Percentiles rank a stretch among this genome's conserved stretches.
These are phyloP conservation scores for Aureobasidium subglaciale DNA, from an alignment of 2,329 filamentous ascomycete genomes.

Conservation along the genomic window DNA sequence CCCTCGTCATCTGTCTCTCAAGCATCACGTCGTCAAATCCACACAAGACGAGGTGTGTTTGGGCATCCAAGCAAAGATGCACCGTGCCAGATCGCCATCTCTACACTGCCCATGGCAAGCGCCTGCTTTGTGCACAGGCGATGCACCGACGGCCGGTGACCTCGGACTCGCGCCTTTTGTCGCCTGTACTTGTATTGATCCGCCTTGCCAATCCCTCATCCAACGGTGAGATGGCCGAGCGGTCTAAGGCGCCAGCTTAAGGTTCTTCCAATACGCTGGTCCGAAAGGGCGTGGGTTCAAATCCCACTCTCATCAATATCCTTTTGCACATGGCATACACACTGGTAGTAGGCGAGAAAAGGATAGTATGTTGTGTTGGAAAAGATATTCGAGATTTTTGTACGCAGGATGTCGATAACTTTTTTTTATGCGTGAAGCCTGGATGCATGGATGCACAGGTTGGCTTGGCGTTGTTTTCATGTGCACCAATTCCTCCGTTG, in stretches of 20 bases:
- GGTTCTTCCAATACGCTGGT: background rate
- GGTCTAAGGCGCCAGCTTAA: slow-evolving; percentile 8
- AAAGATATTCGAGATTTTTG: background rate
- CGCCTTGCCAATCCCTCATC: no score
- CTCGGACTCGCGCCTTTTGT: no score
- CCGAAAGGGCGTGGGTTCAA: slow-evolving; percentile 1
- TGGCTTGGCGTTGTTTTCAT: background rate
- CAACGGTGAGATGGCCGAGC: slow-evolving; percentile 3
- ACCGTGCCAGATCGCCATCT: no score
- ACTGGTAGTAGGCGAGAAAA: background rate
- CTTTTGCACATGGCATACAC: background rate
- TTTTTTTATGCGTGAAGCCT: background rate
- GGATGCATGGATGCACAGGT: background rate
- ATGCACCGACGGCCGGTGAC: no score
- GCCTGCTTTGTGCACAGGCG: no score
- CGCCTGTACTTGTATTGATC: no score
- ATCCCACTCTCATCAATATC: slow-evolving; percentile 3
- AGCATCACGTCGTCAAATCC: no score
- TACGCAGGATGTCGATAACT: background rate
- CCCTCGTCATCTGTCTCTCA: no score
- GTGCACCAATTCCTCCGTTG: background rate
- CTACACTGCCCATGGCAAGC: no score
- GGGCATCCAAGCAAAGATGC: no score
- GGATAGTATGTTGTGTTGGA: background rate
- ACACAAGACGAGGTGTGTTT: no score